These are phyloP conservation scores for Mercurialis annua DNA, from an alignment of 345 rosid genomes.

Conservation along the genomic window DNA sequence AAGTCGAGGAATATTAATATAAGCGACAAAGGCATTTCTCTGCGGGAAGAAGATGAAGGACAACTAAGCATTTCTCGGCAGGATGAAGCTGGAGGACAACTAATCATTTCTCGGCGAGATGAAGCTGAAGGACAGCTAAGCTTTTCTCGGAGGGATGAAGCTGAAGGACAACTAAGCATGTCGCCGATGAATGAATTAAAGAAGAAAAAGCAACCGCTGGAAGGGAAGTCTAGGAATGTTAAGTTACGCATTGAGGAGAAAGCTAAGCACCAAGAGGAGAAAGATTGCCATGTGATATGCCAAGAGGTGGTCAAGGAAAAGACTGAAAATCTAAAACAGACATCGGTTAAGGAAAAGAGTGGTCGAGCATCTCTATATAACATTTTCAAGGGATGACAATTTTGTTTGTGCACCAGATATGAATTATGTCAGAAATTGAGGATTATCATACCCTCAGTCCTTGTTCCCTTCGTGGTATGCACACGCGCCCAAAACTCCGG, in stretches of 20 bases:
- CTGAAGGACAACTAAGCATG: too few species aligned
- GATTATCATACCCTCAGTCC: not conserved
- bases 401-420: not conserved
- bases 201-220: too few species aligned
- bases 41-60: too few species aligned
- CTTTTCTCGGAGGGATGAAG: slow-evolving; percentile 2
- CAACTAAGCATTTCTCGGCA: too few species aligned
- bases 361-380: slow-evolving; percentile 32
- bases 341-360: slow-evolving; percentile 21
- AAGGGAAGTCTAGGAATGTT: slow-evolving; percentile 10
- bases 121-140: too few species aligned
- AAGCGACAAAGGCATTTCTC: too few species aligned
- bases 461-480: not conserved
- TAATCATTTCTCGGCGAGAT: too few species aligned
- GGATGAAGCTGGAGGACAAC: too few species aligned
- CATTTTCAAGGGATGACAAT: slow-evolving; percentile 37
- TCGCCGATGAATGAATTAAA: not conserved
- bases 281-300: not conserved
- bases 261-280: slow-evolving; percentile 2
- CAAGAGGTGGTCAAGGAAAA: slow-evolving; percentile 14
- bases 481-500: not conserved
- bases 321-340: slow-evolving; percentile 20
- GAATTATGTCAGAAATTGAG: not conserved
- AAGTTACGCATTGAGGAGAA: slow-evolving; percentile 3
- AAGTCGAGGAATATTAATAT: too few species aligned